Percentiles rank a stretch among this genome's conserved stretches.
These are phyloP conservation scores for Cutaneotrichosporon sp. DNA, from an alignment of 1,284 basidiomycete species.

Conservation along the genomic window DNA sequence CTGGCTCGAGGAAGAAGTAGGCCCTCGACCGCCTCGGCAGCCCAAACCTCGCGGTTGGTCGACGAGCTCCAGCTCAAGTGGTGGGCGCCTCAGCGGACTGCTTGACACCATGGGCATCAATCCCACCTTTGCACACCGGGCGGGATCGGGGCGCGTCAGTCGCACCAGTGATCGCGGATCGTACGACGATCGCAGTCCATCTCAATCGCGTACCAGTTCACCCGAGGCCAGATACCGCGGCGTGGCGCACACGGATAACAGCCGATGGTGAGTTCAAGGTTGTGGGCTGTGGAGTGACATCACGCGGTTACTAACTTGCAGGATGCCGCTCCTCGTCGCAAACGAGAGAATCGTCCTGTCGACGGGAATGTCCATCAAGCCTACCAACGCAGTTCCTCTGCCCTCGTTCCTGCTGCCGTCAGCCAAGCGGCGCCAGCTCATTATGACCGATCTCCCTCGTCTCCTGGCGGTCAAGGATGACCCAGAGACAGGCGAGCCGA, in stretches of 20 bases:
- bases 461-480: conserved; percentile 58
- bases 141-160: conserved; percentile 17
- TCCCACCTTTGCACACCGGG: conserved; percentile 18
- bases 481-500: conserved; percentile 19
- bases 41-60: conserved; percentile 27
- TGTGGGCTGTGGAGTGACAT: too few relatives aligned
- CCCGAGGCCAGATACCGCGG: conserved; percentile 16
- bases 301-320: background rate
- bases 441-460: conserved; percentile 58
- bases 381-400: conserved; percentile 40
- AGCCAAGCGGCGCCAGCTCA: conserved; percentile 53
- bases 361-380: conserved; percentile 48
- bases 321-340: conserved; percentile 39
- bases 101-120: conserved; percentile 44
- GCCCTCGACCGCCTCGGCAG: background rate
- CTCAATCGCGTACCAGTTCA: conserved; percentile 11
- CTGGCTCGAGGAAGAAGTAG: conserved; percentile 33
- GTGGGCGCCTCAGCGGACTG: conserved; percentile 35
- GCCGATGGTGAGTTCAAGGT: conserved; percentile 28
- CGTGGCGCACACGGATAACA: conserved; percentile 19
- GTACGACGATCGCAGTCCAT: conserved; percentile 1
- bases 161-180: conserved; percentile 21
- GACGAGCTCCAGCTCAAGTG: conserved; percentile 40
- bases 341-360: conserved; percentile 52
- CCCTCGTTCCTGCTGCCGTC: conserved; percentile 49